phyloP scores from a whole-genome alignment of 1,284 basidiomycete species.

The Porphyrellus sp. region DNA sequence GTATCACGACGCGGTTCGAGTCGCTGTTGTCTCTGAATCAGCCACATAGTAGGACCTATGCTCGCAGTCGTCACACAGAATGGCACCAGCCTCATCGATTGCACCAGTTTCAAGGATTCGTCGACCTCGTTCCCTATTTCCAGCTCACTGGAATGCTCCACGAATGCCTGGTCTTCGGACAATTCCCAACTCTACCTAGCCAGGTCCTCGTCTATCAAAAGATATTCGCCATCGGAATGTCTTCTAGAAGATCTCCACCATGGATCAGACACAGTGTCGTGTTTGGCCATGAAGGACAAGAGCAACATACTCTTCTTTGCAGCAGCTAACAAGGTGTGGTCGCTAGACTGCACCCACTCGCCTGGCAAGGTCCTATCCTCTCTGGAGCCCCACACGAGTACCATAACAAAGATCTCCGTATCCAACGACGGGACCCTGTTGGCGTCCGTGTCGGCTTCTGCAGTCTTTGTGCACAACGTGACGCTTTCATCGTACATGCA shows the following conservation, averaged over 20 bases:
- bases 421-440: constrained; percentile 58
- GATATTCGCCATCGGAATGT: constrained; percentile 50
- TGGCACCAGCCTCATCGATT: constrained; percentile 47
- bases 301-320: constrained; percentile 46
- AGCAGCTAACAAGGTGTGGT: constrained; percentile 50
- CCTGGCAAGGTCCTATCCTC: constrained; percentile 50
- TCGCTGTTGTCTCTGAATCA: background rate
- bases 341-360: constrained; percentile 54
- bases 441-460: constrained; percentile 49
- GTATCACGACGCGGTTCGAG: constrained; percentile 6
- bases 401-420: constrained; percentile 51
- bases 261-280: constrained; percentile 35
- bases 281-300: constrained; percentile 47
- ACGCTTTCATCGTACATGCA: constrained; percentile 44
- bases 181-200: constrained; percentile 53
- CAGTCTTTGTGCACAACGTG: constrained; percentile 60
- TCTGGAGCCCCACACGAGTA: constrained; percentile 58
- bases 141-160: constrained; percentile 40
- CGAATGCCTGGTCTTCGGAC: constrained; percentile 54
- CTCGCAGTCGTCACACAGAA: constrained; percentile 45
- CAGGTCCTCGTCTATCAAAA: constrained; percentile 43
- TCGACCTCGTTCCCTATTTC: constrained; percentile 41
- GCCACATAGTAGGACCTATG: constrained; percentile 35
- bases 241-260: constrained; percentile 42
- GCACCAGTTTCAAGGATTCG: constrained; percentile 43